Evolutionary conservation across 257 asterid species (phyloP).

Genomic region (Fraxinus cuspidata): DNA sequence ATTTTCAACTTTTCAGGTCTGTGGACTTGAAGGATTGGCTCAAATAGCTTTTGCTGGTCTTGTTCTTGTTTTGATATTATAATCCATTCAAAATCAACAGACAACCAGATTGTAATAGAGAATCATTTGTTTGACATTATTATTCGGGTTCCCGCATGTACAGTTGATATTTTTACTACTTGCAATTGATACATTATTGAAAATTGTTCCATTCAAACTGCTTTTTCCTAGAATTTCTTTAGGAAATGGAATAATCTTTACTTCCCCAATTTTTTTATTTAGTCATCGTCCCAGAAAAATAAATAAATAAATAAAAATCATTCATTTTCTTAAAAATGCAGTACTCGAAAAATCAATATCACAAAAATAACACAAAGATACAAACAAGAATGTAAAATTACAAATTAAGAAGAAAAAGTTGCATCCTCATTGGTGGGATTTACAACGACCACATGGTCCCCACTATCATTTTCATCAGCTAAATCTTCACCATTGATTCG

Average conservation of each 20-base stretch:
- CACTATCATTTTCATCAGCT: not conserved
- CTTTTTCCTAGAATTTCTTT: not conserved
- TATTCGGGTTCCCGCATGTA: not conserved
- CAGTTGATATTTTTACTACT: not conserved
- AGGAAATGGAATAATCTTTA: not conserved
- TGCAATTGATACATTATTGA: not conserved
- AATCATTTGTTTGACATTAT: not conserved
- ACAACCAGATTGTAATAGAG: not conserved
- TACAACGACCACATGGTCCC: conserved; percentile 4
- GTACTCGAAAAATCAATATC: no score
- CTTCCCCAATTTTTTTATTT: not conserved
- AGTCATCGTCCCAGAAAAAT: no score
- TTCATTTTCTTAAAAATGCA: no score
- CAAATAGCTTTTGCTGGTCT: conserved; percentile 25
- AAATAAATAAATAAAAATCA: no score
- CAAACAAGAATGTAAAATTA: not conserved
- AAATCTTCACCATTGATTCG: conserved; percentile 49
- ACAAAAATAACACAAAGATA: not conserved
- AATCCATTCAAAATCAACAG: conserved; percentile 3
- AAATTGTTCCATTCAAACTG: not conserved
- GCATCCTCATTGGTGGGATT: conserved; percentile 26
- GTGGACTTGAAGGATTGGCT: conserved; percentile 23
- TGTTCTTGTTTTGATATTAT: conserved; percentile 26
- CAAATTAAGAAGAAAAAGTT: not conserved
- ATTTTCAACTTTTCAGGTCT: conserved; percentile 5